Base-by-base conservation (phyloP, 2,329 filamentous ascomycete species). In the Stylonectria norvegica region DNA sequence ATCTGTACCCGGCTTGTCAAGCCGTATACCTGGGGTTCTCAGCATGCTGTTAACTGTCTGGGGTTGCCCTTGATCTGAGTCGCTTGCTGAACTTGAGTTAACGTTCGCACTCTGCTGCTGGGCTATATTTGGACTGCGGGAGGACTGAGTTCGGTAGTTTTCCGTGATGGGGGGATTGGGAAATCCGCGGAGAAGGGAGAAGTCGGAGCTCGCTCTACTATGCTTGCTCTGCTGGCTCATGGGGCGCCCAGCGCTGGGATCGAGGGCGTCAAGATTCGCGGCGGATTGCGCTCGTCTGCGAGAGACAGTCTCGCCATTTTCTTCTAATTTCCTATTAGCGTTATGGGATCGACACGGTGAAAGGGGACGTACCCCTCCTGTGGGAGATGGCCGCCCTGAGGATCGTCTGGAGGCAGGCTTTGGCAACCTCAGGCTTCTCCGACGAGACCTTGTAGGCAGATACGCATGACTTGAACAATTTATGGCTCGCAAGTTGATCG, bases 381-480 rank as follows among this genome's bases (percentile, higher is more conserved):
- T 75, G 75, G 34, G 76, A 67, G 50, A 93, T 77, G 25, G 90
- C 79, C 25, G 81, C 80, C 57, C 81, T 78, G 42, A 95, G 67
- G 49, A 95, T 83, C 17, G 83, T 75, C 35, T 84, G 83, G 30
- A 97, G 75, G 59, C 86, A 90, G 55, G 80, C 77, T 58, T 85
- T 83, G 52, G 87, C 82, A 47, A 78, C 84, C 54, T 89, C 85
- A 5, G 85, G 79, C 22, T 78, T 78, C 42, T 80, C 78, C 30
- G 77, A 70, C 5, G 88, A 88, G 19, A 86, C 84, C 59, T 86
- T 84, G 60, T 89, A 85, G 38, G 84, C 80, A 47, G 81, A 79
- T 47, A 91, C 75, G 53, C 80, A 85, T 12, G 84, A 75, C 44
- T 84, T 76, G 52, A 85, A 86, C 49, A 78, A 71, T 34, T 76